phyloP scores from a whole-genome alignment of 1,284 basidiomycete genomes.

The Coriolopsis trogii region DNA sequence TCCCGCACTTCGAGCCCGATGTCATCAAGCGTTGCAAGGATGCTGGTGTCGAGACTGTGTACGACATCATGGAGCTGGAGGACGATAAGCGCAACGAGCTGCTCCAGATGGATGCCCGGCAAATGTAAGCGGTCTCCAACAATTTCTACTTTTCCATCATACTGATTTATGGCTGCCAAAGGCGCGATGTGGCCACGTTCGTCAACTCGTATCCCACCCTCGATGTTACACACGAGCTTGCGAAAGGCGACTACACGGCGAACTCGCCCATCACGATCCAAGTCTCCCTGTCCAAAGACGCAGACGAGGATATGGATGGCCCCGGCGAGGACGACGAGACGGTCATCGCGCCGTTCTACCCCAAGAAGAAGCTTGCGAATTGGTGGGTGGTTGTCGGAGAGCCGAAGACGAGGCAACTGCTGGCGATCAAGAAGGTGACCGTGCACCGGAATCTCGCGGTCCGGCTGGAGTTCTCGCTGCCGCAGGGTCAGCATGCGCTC shows the following conservation, averaged over 20 bases:
- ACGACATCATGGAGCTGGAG: slow-evolving; percentile 97
- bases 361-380: slow-evolving; percentile 87
- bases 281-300: slow-evolving; percentile 82
- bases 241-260: slow-evolving; percentile 83
- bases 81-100: slow-evolving; percentile 85
- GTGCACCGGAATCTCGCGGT: slow-evolving; percentile 78
- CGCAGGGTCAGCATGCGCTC: slow-evolving; percentile 81
- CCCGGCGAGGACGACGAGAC: slow-evolving; percentile 65
- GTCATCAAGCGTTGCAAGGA: slow-evolving; percentile 87
- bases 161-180: slow-evolving; percentile 36
- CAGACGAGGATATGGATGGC: slow-evolving; percentile 84
- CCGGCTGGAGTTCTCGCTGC: slow-evolving; percentile 88
- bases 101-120: slow-evolving; percentile 82
- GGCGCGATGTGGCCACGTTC: slow-evolving; percentile 89
- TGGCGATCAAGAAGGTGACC: slow-evolving; percentile 96
- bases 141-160: background rate
- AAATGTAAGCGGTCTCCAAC: slow-evolving; percentile 65
- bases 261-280: slow-evolving; percentile 83
- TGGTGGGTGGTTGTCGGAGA: slow-evolving; percentile 99
- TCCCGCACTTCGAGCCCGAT: slow-evolving; percentile 92
- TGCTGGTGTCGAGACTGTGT: slow-evolving; percentile 83
- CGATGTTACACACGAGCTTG: slow-evolving; percentile 84
- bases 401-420: slow-evolving; percentile 69
- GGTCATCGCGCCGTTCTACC: slow-evolving; percentile 93
- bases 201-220: slow-evolving; percentile 95